A percentile compares a stretch with the other conserved stretches of the same genome.
These are phyloP conservation scores for Termitomyces sp. DNA, from an alignment of 768 basidiomycete genomes.

Conservation along the genomic window DNA sequence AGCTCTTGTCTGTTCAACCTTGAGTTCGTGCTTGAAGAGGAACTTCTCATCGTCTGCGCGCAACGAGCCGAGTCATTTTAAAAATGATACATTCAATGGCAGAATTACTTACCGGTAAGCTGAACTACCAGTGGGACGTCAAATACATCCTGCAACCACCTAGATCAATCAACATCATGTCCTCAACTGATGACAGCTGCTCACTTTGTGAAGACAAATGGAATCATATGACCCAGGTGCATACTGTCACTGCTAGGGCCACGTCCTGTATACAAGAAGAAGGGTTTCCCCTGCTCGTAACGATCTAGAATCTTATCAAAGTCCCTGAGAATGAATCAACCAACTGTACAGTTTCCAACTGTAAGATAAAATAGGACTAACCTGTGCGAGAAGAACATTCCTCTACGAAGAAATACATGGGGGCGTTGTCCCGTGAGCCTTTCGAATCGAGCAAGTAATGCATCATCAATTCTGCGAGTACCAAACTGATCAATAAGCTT, in stretches of 20 bases:
- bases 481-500: constrained; percentile 95
- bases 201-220: constrained; percentile 95
- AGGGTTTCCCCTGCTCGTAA: constrained; percentile 95
- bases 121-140: constrained; percentile 93
- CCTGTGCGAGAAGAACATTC: constrained; percentile 99
- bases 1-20: constrained; percentile 79
- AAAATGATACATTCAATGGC: neutral
- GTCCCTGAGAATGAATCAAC: constrained; percentile 52
- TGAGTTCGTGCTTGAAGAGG: constrained; percentile 93
- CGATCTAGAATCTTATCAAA: constrained; percentile 92
- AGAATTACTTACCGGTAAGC: constrained; percentile 66
- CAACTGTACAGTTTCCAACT: neutral
- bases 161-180: constrained; percentile 24
- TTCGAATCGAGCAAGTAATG: constrained; percentile 86
- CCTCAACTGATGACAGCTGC: constrained; percentile 18
- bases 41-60: constrained; percentile 94
- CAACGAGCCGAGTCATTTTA: neutral
- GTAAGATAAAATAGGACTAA: constrained; percentile 27
- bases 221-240: constrained; percentile 97
- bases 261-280: constrained; percentile 96
- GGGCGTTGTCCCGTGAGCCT: constrained; percentile 84
- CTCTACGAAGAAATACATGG: constrained; percentile 83
- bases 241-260: constrained; percentile 96
- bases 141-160: constrained; percentile 97
- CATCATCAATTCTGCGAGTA: constrained; percentile 74